A percentile compares a stretch with the other conserved stretches of the same genome.
Conservation (phyloP, 306 rosid species). For the Hippophae gyantsensis region DNA sequence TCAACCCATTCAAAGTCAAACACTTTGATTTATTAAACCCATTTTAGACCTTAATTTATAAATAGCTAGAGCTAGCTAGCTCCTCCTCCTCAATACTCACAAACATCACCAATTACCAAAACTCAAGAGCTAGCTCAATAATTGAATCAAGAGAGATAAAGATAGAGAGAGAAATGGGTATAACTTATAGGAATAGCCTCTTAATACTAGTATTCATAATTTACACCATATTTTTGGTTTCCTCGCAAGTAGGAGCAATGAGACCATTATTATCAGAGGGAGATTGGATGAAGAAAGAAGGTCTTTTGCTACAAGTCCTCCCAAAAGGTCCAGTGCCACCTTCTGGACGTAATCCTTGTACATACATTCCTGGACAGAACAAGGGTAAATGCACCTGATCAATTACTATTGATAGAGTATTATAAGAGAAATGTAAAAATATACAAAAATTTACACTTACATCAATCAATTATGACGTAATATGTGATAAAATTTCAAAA, state of each 20-base stretch:
- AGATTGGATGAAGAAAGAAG: constrained; percentile 21
- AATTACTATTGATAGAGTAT: no score
- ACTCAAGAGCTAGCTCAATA: no score
- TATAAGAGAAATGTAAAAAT: no score
- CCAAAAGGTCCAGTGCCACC: constrained; percentile 23
- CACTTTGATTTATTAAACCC: no score
- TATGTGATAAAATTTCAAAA: no score
- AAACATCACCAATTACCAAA: no score
- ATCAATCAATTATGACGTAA: no score
- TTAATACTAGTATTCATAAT: constrained; percentile 20
- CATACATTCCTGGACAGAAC: constrained; percentile 15
- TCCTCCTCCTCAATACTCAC: no score
- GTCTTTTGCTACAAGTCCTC: constrained; percentile 29
- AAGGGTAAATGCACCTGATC: constrained; percentile 6
- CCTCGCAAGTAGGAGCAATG: constrained; percentile 24
- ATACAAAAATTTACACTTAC: no score
- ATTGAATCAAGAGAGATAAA: no score
- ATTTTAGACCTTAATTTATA: no score
- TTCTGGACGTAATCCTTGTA: constrained; percentile 27
- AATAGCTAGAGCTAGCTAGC: no score
- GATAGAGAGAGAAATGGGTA: constrained; percentile 9
- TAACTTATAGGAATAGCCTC: constrained; percentile 14
- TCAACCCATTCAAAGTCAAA: constrained; percentile 15
- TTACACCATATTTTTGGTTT: constrained; percentile 18
- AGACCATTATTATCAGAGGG: constrained; percentile 36